Evolutionary conservation across 2,329 filamentous ascomycete genomes (phyloP), one percentile per base, ranked within the genome.

Genomic region (Paraphaeosphaeria sporulosa): DNA sequence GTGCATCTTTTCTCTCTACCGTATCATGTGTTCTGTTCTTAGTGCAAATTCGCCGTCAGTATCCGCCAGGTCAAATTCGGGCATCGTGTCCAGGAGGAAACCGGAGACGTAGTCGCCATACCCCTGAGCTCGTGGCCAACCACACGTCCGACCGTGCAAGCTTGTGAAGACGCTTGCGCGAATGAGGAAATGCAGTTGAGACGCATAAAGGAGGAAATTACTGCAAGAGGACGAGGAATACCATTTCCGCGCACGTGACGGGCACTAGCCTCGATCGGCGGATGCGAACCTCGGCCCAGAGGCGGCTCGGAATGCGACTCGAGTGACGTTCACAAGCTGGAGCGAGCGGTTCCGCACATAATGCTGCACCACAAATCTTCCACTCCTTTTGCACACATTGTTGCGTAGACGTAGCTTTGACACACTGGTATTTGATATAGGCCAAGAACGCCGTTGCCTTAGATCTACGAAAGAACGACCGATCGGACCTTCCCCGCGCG

Each of bases 251-350:
- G n/a, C 60, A 67, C 67, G 65, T 71, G 68, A 63, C 55, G 32
- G 9, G 8, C 10, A 6, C 54, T 73, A 69, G 67, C 70, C 72
- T 71, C 69, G 72, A 21, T 42, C 8, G 13, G 21, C 15, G 12
- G 13, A 34, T 21, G 23, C 9, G 8, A 21, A 72, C 64, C 68
- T 64, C 64, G 64, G 71, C 64, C 68, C 67, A 60, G 68, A 69
- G 58, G 68, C 42, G 50, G 46, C 44, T 53, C 58, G 43, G 43
- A 58, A 48, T 46, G 42, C 19, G 48, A 42, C 49, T 47, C 43
- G 54, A 59, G 67, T 71, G 71, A 73, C 69, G 71, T 74, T 76
- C 71, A 75, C 72, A 73, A 70, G 72, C 70, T 36, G 17, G 27
- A 42, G 21, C 40, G 52, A 46, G 52, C 52, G 61, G 60, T 65